A percentile compares a stretch with the other conserved stretches of the same genome.
Evolutionary conservation across 176 grass and related monocot species (phyloP).

Genomic region (barley (Hordeum vulgare)): MorexV3_pseudomolecules_assembly NC_058520.1:621087162-621087661

Average conservation of each 20-base stretch:
- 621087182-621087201: conserved; percentile 7
- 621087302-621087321: neutral
- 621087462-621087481: neutral
- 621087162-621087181: conserved; percentile 60
- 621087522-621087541: neutral
- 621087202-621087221: neutral
- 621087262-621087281: neutral
- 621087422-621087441: neutral
- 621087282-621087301: neutral
- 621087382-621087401: neutral
- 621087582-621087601: neutral
- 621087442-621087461: neutral
- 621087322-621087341: conserved; percentile 3
- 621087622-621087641: conserved; percentile 16
- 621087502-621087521: neutral
- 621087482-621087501: neutral
- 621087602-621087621: neutral
- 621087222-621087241: neutral
- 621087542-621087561: neutral
- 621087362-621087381: neutral
- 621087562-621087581: neutral
- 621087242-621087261: neutral
- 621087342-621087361: neutral
- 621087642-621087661: neutral
- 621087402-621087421: conserved; percentile 3